phyloP scores from a whole-genome alignment of 495 filamentous ascomycete species.

The Bacidia rubella region DNA sequence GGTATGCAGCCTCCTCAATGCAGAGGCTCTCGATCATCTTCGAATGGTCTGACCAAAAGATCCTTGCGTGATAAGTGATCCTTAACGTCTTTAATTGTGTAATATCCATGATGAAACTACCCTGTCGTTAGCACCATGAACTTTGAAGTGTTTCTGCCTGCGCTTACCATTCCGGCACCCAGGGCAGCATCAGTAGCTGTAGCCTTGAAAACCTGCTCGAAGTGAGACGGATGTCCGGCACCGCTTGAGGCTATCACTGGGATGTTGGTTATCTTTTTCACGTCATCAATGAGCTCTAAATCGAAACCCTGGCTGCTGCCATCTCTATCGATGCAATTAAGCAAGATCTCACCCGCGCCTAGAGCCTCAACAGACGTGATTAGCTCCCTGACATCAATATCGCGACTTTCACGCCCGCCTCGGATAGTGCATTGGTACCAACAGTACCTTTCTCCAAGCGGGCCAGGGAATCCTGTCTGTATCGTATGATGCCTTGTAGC shows the following conservation, averaged over 20 bases:
- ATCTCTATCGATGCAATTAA: constrained; percentile 97
- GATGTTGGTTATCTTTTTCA: constrained; percentile 73
- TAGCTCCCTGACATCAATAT: constrained; percentile 80
- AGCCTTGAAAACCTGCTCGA: constrained; percentile 74
- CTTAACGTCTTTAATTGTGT: constrained; percentile 91
- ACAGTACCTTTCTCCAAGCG: constrained; percentile 66
- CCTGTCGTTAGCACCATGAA: constrained; percentile 4
- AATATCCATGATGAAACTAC: constrained; percentile 86
- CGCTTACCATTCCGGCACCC: constrained; percentile 79
- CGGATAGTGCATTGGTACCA: constrained; percentile 98
- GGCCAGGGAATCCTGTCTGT: constrained; percentile 53
- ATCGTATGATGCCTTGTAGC: constrained; percentile 71
- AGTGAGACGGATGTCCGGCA: constrained; percentile 79
- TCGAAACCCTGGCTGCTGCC: constrained; percentile 94
- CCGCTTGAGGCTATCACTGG: constrained; percentile 94
- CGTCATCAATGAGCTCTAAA: constrained; percentile 74
- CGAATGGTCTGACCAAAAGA: constrained; percentile 62
- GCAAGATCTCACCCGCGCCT: constrained; percentile 85
- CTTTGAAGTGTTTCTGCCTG: neutral
- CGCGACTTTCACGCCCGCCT: constrained; percentile 80
- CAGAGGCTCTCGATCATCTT: constrained; percentile 23
- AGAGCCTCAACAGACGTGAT: constrained; percentile 85
- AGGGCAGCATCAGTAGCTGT: constrained; percentile 85
- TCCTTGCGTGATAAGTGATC: constrained; percentile 56
- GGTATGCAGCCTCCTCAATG: too few relatives aligned